Evolutionary conservation across 352 stramenopile species (phyloP).

Genomic region (Globisporangium nodosum): DNA sequence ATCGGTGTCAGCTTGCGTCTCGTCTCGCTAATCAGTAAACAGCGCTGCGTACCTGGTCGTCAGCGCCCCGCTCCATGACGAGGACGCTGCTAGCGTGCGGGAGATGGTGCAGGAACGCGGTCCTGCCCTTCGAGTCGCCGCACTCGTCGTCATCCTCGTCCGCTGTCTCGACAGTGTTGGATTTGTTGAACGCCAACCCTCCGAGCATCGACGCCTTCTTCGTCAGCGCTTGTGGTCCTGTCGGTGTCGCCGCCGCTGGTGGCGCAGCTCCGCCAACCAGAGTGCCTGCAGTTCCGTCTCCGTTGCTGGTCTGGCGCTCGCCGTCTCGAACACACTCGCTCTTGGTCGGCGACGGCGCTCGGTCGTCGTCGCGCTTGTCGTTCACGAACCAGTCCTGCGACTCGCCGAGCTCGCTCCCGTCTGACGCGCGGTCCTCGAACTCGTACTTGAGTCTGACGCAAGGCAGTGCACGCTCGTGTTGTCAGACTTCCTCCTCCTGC

Average conservation of each 20-base stretch:
- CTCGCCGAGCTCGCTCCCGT: slow-evolving; percentile 46
- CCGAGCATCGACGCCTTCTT: slow-evolving; percentile 14
- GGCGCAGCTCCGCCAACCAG: neutral
- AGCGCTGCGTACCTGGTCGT: slow-evolving; percentile 26
- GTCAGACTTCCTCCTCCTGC: neutral
- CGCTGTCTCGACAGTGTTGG: slow-evolving; percentile 16
- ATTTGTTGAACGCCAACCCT: slow-evolving; percentile 13
- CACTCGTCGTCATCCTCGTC: slow-evolving; percentile 23
- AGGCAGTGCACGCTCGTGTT: neutral
- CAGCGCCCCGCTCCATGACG: slow-evolving; percentile 58
- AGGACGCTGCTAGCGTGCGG: slow-evolving; percentile 46
- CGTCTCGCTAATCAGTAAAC: neutral
- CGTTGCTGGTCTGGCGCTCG: neutral
- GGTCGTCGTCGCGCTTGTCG: slow-evolving; percentile 36
- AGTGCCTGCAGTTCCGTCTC: neutral
- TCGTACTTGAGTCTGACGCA: slow-evolving; percentile 38
- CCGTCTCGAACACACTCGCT: slow-evolving; percentile 13
- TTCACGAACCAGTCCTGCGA: slow-evolving; percentile 84
- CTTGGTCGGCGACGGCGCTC: slow-evolving; percentile 20
- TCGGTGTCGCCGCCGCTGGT: neutral
- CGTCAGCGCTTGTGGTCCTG: neutral
- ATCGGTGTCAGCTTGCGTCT: neutral
- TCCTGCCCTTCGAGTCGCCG: slow-evolving; percentile 23
- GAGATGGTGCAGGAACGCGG: slow-evolving; percentile 65
- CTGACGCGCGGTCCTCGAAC: slow-evolving; percentile 57